Percentiles rank a stretch among this genome's conserved stretches.
These are phyloP conservation scores for Kandelia obovata DNA, from an alignment of 345 rosid genomes.

Conservation along the genomic window DNA sequence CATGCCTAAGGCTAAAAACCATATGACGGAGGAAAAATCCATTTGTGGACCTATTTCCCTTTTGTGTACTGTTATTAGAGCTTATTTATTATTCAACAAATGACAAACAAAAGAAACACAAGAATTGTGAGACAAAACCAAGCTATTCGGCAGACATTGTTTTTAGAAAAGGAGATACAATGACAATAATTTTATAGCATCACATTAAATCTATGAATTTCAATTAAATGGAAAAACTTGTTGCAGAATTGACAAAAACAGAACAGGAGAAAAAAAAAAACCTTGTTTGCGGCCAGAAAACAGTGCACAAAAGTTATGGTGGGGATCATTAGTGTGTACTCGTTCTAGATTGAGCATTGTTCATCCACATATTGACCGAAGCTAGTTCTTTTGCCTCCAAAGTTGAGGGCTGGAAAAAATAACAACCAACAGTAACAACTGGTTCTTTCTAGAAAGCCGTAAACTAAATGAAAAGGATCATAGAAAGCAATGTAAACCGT, in stretches of 20 bases:
- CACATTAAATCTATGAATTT: not conserved
- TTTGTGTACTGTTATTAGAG: too few species aligned
- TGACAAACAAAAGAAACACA: not conserved
- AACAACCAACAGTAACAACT: constrained; percentile 11
- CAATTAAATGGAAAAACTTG: not conserved
- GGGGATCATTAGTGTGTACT: constrained; percentile 91
- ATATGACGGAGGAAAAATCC: not conserved
- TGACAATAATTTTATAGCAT: too few species aligned
- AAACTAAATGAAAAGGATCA: not conserved
- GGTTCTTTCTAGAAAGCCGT: not conserved
- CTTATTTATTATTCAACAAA: too few species aligned
- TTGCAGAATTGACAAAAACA: constrained; percentile 1
- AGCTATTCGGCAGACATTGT: too few species aligned
- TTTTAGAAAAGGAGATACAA: too few species aligned
- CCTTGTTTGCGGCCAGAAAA: constrained; percentile 81
- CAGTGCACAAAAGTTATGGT: constrained; percentile 79
- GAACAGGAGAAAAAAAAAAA: constrained; percentile 16
- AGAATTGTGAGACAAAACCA: not conserved
- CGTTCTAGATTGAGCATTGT: constrained; percentile 66
- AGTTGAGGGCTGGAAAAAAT: constrained; percentile 51
- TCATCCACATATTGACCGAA: constrained; percentile 91
- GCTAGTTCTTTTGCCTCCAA: constrained; percentile 56
- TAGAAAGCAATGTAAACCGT: constrained; percentile 34
- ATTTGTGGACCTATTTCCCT: not conserved
- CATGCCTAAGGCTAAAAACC: not conserved